Percentiles rank a stretch among this genome's conserved stretches.
phyloP scores from a whole-genome alignment of 2,329 filamentous ascomycete species.

The Ophiostoma himal-ulmi region DNA sequence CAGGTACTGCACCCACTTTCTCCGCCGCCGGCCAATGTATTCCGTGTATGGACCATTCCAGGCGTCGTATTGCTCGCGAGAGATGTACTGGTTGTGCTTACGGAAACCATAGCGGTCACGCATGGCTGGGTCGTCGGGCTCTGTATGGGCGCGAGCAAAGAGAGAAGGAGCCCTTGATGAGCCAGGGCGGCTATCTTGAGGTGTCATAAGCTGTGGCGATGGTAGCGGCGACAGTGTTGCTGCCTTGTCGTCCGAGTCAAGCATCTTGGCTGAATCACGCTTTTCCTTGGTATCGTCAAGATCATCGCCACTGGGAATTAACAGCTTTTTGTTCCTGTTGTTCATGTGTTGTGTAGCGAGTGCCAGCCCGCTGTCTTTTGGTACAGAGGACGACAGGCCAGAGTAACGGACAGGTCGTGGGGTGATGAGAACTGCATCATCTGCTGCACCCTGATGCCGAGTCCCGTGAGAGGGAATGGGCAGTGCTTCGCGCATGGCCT shows the following conservation, averaged over 20 bases:
- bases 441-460: conserved; percentile 17
- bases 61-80: conserved; percentile 67
- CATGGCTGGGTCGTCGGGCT: conserved; percentile 44
- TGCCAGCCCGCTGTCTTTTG: conserved; percentile 35
- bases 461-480: conserved; percentile 28
- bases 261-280: conserved; percentile 48
- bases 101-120: conserved; percentile 90
- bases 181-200: conserved; percentile 21
- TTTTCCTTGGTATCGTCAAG: conserved; percentile 33
- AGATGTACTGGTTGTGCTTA: conserved; percentile 76
- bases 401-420: conserved; percentile 37
- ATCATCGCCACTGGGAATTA: not conserved
- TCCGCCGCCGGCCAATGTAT: conserved; percentile 66
- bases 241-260: conserved; percentile 32
- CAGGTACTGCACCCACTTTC: conserved; percentile 77
- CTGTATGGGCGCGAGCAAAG: conserved; percentile 30
- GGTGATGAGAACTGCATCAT: conserved; percentile 28
- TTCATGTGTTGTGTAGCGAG: conserved; percentile 27
- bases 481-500: conserved; percentile 38
- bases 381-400: conserved; percentile 33
- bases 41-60: conserved; percentile 73
- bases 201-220: conserved; percentile 10
- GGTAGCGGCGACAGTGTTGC: conserved; percentile 10
- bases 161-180: conserved; percentile 22
- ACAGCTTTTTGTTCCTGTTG: not conserved